phyloP scores from a whole-genome alignment of 345 rosid genomes.

The Jatropha curcas region DNA sequence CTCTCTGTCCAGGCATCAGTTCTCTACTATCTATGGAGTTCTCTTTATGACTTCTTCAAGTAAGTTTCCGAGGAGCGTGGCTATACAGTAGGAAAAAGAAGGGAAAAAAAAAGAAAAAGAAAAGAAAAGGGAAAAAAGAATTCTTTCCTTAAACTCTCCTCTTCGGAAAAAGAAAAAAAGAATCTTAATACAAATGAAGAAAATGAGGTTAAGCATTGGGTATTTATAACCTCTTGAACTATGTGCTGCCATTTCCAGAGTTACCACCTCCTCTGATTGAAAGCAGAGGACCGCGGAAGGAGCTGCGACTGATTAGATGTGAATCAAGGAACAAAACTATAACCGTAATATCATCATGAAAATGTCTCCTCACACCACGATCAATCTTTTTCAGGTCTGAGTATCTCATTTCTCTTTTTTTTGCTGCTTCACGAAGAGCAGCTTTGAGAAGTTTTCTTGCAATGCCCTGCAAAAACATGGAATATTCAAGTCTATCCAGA shows the following conservation, averaged over 20 bases:
- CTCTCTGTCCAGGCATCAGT: conserved; percentile 17
- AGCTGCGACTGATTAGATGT: conserved; percentile 47
- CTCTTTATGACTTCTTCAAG: conserved; percentile 15
- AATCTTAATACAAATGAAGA: conserved; percentile 28
- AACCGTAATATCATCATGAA: conserved; percentile 92
- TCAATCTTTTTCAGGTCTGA: conserved; percentile 93
- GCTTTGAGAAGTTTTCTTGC: conserved; percentile 77
- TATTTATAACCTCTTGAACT: conserved; percentile 32
- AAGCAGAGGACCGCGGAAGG: conserved; percentile 42
- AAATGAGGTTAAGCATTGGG: conserved; percentile 16
- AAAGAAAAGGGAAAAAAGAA: background rate
- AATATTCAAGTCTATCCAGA: background rate
- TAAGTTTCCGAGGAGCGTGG: conserved; percentile 25
- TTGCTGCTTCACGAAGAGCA: conserved; percentile 84
- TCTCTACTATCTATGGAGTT: conserved; percentile 15
- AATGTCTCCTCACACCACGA: conserved; percentile 92
- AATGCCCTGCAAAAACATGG: conserved; percentile 52
- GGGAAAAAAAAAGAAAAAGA: background rate
- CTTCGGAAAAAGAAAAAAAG: conserved; percentile 9
- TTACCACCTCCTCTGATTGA: conserved; percentile 66
- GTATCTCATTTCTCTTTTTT: conserved; percentile 93
- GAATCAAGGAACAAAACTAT: conserved; percentile 79
- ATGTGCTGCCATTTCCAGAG: conserved; percentile 30
- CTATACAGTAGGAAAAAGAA: conserved; percentile 32
- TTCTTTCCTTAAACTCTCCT: conserved; percentile 14